These are phyloP conservation scores for Vaucheria bursata DNA, from an alignment of 352 stramenopile genomes.

Conservation along the genomic window DNA sequence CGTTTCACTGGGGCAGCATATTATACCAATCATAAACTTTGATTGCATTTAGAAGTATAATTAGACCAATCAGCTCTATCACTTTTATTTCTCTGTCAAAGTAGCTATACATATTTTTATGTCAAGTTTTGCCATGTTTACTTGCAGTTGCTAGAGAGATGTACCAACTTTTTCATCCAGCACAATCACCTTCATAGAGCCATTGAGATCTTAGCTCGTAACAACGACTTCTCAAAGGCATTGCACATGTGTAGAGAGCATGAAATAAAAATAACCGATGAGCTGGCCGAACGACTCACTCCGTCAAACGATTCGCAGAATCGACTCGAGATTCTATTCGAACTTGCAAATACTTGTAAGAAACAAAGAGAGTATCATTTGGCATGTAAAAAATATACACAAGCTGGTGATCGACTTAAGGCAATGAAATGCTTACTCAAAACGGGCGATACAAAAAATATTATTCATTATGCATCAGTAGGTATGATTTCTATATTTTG, in stretches of 20 bases:
- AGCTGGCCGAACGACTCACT: conserved; percentile 82
- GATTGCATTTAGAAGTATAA: background rate
- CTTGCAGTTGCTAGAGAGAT: conserved; percentile 66
- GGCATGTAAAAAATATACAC: conserved; percentile 89
- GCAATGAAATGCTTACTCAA: conserved; percentile 90
- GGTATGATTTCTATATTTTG: too few species aligned
- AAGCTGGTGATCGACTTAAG: conserved; percentile 44
- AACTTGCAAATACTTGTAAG: conserved; percentile 79
- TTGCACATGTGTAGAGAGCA: conserved; percentile 77
- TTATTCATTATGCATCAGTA: conserved; percentile 88
- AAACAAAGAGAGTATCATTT: conserved; percentile 80
- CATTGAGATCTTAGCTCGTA: conserved; percentile 70
- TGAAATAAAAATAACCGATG: conserved; percentile 57
- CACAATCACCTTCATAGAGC: conserved; percentile 80
- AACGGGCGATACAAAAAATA: conserved; percentile 83
- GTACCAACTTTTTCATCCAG: conserved; percentile 79
- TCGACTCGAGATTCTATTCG: conserved; percentile 69
- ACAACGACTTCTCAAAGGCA: conserved; percentile 61
- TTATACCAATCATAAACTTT: background rate
- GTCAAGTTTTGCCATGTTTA: background rate
- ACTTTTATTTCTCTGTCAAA: background rate
- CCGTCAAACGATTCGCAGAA: conserved; percentile 62
- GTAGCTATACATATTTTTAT: background rate
- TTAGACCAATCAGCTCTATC: too few species aligned
- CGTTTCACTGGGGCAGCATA: background rate